Evolutionary conservation across 768 basidiomycete genomes (phyloP).

Genomic region (Trametes cingulata): DNA sequence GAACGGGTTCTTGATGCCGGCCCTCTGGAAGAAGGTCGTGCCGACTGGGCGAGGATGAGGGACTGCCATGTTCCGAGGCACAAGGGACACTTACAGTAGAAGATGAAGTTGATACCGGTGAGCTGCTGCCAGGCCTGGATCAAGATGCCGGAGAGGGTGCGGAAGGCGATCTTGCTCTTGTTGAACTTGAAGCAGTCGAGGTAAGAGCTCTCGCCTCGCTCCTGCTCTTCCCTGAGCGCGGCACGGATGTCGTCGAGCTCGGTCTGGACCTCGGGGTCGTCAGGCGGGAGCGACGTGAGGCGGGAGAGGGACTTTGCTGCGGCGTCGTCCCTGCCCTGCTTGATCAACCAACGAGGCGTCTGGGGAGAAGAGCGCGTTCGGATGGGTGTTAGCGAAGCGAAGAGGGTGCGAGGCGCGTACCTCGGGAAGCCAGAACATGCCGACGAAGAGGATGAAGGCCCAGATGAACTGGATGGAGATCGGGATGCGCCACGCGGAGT

Average conservation of each 20-base stretch:
- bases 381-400: not conserved
- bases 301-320: constrained; percentile 59
- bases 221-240: constrained; percentile 61
- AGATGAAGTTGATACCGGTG: constrained; percentile 74
- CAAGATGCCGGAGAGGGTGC: constrained; percentile 76
- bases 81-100: constrained; percentile 34
- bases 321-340: constrained; percentile 56
- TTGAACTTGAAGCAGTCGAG: constrained; percentile 54
- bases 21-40: constrained; percentile 45
- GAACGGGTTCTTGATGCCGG: constrained; percentile 43
- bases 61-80: not conserved
- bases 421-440: constrained; percentile 72
- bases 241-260: constrained; percentile 51
- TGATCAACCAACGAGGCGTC: constrained; percentile 76
- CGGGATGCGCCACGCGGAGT: constrained; percentile 65
- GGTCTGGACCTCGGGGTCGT: constrained; percentile 51
- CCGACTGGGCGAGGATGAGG: constrained; percentile 27
- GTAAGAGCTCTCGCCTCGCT: constrained; percentile 59
- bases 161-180: constrained; percentile 59
- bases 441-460: constrained; percentile 64
- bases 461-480: constrained; percentile 76
- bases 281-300: constrained; percentile 53
- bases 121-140: constrained; percentile 76
- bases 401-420: constrained; percentile 12
- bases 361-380: constrained; percentile 23